phyloP scores from a whole-genome alignment of 1,284 basidiomycete genomes.

The Papiliotrema flavescens region DNA sequence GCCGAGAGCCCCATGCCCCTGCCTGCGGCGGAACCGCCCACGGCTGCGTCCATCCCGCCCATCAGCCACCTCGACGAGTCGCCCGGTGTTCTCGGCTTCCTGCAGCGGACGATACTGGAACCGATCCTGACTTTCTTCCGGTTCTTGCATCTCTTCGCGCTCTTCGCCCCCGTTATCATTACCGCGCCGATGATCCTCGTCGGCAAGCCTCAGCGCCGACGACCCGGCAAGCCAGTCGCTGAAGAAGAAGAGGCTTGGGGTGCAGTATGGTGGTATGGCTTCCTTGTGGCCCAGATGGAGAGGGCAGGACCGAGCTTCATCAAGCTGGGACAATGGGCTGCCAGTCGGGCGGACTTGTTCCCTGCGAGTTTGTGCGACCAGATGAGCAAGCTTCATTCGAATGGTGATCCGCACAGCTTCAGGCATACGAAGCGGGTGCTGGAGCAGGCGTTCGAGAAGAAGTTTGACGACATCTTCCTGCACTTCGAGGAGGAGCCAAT shows the following conservation, averaged over 20 bases:
- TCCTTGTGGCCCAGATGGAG: constrained; percentile 87
- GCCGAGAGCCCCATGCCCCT: not conserved
- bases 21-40: not conserved
- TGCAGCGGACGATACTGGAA: constrained; percentile 63
- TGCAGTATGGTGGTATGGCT: constrained; percentile 90
- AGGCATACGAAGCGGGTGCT: constrained; percentile 77
- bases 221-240: constrained; percentile 41
- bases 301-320: constrained; percentile 94
- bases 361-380: constrained; percentile 83
- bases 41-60: not conserved
- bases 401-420: constrained; percentile 77
- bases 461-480: constrained; percentile 87
- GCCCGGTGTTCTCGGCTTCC: not conserved
- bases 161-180: constrained; percentile 87
- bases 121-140: constrained; percentile 78
- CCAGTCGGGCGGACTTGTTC: constrained; percentile 90
- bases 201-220: constrained; percentile 54
- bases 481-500: constrained; percentile 84
- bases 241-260: constrained; percentile 71
- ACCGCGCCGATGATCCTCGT: constrained; percentile 80
- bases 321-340: constrained; percentile 99
- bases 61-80: not conserved
- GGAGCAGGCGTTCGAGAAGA: constrained; percentile 74
- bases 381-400: constrained; percentile 85
- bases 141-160: constrained; percentile 75